A percentile compares a stretch with the other conserved stretches of the same genome.
phyloP scores from a whole-genome alignment of 2,329 filamentous ascomycete species.

The Aspergillus fructus region DNA sequence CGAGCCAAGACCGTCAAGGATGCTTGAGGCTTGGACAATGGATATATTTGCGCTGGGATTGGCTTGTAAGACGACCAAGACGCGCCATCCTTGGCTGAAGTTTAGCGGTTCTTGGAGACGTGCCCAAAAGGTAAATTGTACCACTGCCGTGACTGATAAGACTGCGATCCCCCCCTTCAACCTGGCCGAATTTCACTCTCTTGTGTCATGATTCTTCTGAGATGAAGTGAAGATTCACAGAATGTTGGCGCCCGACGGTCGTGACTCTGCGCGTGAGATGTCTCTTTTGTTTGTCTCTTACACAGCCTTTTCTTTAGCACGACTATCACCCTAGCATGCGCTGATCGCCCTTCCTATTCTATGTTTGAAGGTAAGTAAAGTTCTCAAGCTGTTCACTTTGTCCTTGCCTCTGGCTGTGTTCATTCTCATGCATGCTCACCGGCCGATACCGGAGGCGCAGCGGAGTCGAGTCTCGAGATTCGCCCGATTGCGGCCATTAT shows the following conservation, averaged over 20 bases:
- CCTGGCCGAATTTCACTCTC: neutral
- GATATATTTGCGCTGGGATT: neutral
- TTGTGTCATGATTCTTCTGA: neutral
- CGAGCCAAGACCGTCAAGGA: neutral
- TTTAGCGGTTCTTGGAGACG: neutral
- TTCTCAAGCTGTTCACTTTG: neutral
- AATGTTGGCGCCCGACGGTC: neutral
- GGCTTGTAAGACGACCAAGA: neutral
- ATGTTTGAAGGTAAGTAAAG: neutral
- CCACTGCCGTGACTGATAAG: neutral
- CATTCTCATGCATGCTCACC: neutral
- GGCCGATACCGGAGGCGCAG: neutral
- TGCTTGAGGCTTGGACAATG: neutral
- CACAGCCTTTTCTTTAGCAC: neutral
- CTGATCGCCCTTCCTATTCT: neutral
- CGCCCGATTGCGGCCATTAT: neutral
- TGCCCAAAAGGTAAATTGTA: neutral
- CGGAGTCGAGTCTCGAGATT: neutral
- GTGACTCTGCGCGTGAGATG: neutral
- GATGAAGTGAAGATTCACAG: neutral
- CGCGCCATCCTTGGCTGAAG: neutral
- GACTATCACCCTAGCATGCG: too few relatives aligned
- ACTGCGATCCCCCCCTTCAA: neutral
- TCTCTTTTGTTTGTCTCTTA: neutral
- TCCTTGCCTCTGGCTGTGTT: neutral